These are phyloP conservation scores for Coemansia sp. DNA, from an alignment of 192 early-diverging fungal species.

Conservation along the genomic window DNA sequence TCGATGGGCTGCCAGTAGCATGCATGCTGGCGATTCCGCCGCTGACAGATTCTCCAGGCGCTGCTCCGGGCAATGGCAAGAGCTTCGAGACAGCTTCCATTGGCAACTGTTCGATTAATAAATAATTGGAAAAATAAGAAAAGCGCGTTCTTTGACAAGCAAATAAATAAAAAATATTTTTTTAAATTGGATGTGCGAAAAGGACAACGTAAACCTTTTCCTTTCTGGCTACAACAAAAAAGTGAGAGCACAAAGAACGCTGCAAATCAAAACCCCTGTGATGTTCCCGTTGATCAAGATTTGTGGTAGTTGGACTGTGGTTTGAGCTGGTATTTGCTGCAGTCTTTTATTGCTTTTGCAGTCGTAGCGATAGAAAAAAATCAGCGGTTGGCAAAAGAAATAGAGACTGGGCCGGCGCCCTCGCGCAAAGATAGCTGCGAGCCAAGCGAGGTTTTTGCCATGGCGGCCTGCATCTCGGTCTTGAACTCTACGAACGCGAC, in stretches of 20 bases:
- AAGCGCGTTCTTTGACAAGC: neutral
- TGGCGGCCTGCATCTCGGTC: constrained; percentile 73
- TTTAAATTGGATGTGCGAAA: too few species aligned
- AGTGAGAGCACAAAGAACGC: too few species aligned
- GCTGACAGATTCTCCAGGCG: neutral
- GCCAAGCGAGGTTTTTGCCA: constrained; percentile 57
- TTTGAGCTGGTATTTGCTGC: too few species aligned
- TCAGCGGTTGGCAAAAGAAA: constrained; percentile 35
- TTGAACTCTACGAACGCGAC: constrained; percentile 98
- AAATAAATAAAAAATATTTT: neutral
- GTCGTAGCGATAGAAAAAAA: too few species aligned
- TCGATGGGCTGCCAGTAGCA: constrained; percentile 8
- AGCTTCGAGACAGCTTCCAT: neutral
- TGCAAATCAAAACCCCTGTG: too few species aligned
- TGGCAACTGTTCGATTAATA: neutral
- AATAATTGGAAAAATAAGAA: neutral
- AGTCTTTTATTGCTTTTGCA: too few species aligned
- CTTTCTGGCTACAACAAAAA: too few species aligned
- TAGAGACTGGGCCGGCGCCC: constrained; percentile 19
- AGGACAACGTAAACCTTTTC: too few species aligned
- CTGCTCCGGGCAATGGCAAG: neutral
- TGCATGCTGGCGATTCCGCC: constrained; percentile 12
- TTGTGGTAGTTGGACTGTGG: too few species aligned
- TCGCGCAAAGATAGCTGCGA: constrained; percentile 51
- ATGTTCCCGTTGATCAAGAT: neutral